A percentile compares a stretch with the other conserved stretches of the same genome.
These are phyloP conservation scores for Fallopia convolvulus DNA, from an alignment of 148 eudicot genomes.

Conservation along the genomic window DNA sequence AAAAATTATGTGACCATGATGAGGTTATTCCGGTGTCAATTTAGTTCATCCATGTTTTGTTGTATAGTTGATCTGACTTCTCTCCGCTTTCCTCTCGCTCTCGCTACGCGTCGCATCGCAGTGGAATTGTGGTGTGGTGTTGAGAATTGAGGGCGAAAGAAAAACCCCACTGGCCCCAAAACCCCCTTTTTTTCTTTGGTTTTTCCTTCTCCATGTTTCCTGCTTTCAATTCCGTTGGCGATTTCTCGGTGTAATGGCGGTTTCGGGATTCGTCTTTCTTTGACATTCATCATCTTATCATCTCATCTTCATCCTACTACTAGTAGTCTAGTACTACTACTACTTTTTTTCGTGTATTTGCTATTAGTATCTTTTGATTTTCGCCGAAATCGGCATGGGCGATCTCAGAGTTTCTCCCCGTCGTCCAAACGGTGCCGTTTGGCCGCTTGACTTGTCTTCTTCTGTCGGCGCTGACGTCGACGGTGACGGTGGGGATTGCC, in stretches of 20 bases:
- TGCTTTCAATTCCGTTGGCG: background rate
- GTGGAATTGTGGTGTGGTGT: conserved; percentile 5
- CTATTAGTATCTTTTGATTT: background rate
- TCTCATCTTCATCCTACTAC: background rate
- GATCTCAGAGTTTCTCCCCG: background rate
- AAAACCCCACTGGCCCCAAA: background rate
- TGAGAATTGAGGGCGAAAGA: conserved; percentile 2
- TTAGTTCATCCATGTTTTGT: background rate
- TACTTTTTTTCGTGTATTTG: background rate
- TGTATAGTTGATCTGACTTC: background rate
- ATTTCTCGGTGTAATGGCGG: background rate
- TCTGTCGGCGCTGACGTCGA: background rate
- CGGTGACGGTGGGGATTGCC: background rate
- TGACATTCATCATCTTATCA: background rate
- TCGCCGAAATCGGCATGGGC: conserved; percentile 1
- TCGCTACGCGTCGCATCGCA: conserved; percentile 8
- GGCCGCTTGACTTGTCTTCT: background rate
- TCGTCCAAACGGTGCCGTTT: background rate
- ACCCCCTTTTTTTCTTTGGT: background rate
- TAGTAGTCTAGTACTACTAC: background rate
- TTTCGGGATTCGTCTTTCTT: background rate
- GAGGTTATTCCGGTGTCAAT: background rate
- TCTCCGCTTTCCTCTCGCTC: background rate
- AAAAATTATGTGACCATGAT: background rate
- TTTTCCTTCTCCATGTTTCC: background rate